phyloP scores from a whole-genome alignment of 768 basidiomycete genomes.

The Suillus sp. region DNA sequence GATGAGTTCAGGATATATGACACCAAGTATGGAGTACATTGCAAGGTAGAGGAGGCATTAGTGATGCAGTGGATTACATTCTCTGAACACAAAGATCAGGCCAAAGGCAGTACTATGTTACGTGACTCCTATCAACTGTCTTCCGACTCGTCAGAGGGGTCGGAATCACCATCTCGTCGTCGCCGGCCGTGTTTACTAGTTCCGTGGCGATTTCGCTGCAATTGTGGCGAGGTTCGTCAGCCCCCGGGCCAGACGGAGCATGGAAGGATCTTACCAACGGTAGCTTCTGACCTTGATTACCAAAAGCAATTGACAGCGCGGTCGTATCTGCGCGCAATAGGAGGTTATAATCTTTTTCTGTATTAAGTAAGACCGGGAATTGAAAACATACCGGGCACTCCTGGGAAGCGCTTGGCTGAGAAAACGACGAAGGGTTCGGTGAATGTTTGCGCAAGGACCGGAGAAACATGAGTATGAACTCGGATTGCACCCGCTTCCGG shows the following conservation, averaged over 20 bases:
- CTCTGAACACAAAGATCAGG: conserved; percentile 3
- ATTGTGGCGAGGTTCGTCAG: conserved; percentile 23
- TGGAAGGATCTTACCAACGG: conserved; percentile 63
- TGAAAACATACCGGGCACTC: conserved; percentile 73
- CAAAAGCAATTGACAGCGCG: conserved; percentile 83
- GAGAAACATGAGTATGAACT: conserved; percentile 69
- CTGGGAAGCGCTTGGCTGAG: conserved; percentile 93
- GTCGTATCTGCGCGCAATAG: conserved; percentile 66
- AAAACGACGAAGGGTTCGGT: conserved; percentile 84
- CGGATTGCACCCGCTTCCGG: conserved; percentile 67
- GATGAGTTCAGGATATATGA: conserved; percentile 16
- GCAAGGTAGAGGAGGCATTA: conserved; percentile 25
- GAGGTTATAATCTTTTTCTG: conserved; percentile 21
- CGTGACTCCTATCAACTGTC: conserved; percentile 35
- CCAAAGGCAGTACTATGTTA: conserved; percentile 16
- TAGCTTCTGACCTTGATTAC: conserved; percentile 88
- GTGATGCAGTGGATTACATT: conserved; percentile 14
- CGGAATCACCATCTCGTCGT: conserved; percentile 59
- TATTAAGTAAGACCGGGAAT: conserved; percentile 17
- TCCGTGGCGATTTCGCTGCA: conserved; percentile 80
- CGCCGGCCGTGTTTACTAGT: conserved; percentile 61
- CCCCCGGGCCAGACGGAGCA: conserved; percentile 24
- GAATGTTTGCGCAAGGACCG: conserved; percentile 82
- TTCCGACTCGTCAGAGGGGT: conserved; percentile 72
- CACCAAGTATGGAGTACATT: conserved; percentile 22